Evolutionary conservation across 371 early-diverging fungal species (phyloP).

Genomic region (Edhazardia aedis): DNA sequence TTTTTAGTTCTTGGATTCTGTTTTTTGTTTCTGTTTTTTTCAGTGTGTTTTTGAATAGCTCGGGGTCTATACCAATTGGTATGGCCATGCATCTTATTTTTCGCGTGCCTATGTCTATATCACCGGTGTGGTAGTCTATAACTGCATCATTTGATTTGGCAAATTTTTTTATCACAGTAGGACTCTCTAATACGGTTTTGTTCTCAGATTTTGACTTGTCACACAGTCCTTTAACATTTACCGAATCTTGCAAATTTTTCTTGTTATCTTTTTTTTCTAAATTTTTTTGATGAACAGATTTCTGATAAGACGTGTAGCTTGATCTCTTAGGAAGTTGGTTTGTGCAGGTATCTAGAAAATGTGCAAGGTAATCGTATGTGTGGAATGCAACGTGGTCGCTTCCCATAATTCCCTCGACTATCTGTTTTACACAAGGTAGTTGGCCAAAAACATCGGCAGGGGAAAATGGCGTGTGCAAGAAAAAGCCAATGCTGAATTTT

Average conservation of each 20-base stretch:
- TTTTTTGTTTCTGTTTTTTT: conserved; percentile 51
- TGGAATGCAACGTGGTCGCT: conserved; percentile 86
- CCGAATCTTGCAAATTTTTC: neutral
- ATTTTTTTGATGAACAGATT: neutral
- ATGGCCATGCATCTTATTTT: conserved; percentile 49
- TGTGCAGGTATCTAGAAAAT: conserved; percentile 78
- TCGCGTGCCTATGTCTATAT: neutral
- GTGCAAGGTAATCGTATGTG: conserved; percentile 88
- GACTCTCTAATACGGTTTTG: neutral
- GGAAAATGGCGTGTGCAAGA: conserved; percentile 92
- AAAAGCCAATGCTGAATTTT: conserved; percentile 92
- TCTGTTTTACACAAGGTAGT: conserved; percentile 64
- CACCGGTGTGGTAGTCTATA: neutral
- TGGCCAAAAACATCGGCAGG: conserved; percentile 64
- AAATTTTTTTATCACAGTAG: neutral
- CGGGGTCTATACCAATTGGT: conserved; percentile 96
- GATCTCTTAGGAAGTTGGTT: neutral
- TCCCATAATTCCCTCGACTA: conserved; percentile 65
- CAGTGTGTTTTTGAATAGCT: conserved; percentile 58
- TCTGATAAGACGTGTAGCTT: neutral
- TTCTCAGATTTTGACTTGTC: neutral
- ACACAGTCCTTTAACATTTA: neutral
- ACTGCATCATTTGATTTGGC: too few relatives aligned
- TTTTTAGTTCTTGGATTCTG: conserved; percentile 56
- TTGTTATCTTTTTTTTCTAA: neutral